Conservation (phyloP, 1,284 basidiomycete species). For the Boletus smithii region DNA sequence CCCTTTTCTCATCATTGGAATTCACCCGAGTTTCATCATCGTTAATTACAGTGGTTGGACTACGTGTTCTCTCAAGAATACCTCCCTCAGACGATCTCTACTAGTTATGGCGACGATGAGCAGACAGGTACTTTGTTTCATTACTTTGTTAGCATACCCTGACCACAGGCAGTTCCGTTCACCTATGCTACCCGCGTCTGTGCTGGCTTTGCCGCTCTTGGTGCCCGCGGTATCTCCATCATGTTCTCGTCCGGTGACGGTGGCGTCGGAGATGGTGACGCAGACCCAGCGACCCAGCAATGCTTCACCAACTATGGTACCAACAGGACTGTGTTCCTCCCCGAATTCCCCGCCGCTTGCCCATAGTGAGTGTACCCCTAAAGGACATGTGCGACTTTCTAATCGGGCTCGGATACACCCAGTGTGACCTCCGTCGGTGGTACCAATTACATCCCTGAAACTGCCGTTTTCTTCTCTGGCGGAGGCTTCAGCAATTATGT, state of each 20-base stretch:
- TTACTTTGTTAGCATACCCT: neutral
- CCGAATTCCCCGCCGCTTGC: conserved; percentile 51
- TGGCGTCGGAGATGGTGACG: conserved; percentile 62
- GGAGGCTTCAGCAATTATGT: conserved; percentile 57
- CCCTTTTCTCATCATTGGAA: neutral
- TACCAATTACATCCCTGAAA: conserved; percentile 54
- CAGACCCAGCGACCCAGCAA: conserved; percentile 44
- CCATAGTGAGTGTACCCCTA: conserved; percentile 34
- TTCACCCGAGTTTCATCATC: conserved; percentile 1
- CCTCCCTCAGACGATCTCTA: conserved; percentile 28
- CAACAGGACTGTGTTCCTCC: conserved; percentile 55
- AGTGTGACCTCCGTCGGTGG: conserved; percentile 62
- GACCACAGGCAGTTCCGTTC: conserved; percentile 47
- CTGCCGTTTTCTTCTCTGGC: conserved; percentile 55
- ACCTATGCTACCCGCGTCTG: conserved; percentile 64
- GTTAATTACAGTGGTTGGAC: conserved; percentile 53
- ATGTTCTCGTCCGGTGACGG: conserved; percentile 68
- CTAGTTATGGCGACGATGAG: conserved; percentile 59
- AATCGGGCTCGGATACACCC: neutral
- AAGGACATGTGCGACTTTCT: neutral
- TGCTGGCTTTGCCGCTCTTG: conserved; percentile 52
- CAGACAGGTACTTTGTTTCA: conserved; percentile 48
- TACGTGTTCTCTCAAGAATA: conserved; percentile 44
- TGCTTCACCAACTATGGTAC: conserved; percentile 61
- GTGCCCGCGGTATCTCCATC: conserved; percentile 60